These are phyloP conservation scores for Ambrosiella beaveri DNA, from an alignment of 2,329 filamentous ascomycete genomes.

Conservation along the genomic window DNA sequence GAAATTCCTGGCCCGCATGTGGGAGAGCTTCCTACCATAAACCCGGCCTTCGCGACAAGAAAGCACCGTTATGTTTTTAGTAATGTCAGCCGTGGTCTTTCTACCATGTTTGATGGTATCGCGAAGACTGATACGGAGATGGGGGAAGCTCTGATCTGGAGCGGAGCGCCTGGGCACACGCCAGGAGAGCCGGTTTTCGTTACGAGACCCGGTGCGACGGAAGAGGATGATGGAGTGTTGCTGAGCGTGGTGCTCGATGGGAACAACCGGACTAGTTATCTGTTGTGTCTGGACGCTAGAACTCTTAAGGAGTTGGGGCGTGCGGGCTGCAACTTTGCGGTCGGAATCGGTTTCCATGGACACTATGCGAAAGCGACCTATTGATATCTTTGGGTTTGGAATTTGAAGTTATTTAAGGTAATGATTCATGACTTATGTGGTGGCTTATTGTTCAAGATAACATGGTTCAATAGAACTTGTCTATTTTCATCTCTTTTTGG, in stretches of 20 bases:
- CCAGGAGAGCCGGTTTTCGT: slow-evolving; percentile 57
- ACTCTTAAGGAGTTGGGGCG: slow-evolving; percentile 46
- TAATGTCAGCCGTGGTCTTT: slow-evolving; percentile 36
- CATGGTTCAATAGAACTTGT: background rate
- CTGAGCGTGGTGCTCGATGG: slow-evolving; percentile 49
- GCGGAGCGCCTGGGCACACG: slow-evolving; percentile 38
- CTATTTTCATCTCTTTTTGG: background rate
- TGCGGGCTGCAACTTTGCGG: slow-evolving; percentile 42
- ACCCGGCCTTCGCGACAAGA: slow-evolving; percentile 34
- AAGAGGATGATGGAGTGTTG: slow-evolving; percentile 47
- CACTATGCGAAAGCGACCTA: slow-evolving; percentile 22
- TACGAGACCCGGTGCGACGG: slow-evolving; percentile 22
- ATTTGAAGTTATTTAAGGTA: background rate
- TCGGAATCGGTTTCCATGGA: slow-evolving; percentile 51
- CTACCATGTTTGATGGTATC: slow-evolving; percentile 43
- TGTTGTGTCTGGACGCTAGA: slow-evolving; percentile 46
- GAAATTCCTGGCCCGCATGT: slow-evolving; percentile 34
- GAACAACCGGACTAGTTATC: slow-evolving; percentile 38
- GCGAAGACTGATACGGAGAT: slow-evolving; percentile 47
- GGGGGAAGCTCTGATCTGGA: slow-evolving; percentile 37
- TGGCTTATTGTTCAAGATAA: background rate
- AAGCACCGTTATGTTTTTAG: slow-evolving; percentile 45
- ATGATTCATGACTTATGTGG: background rate
- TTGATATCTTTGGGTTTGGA: background rate
- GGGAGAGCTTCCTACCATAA: slow-evolving; percentile 51